These are phyloP conservation scores for Aspergillus taichungensis DNA, from an alignment of 495 filamentous ascomycete species.

Conservation along the genomic window DNA sequence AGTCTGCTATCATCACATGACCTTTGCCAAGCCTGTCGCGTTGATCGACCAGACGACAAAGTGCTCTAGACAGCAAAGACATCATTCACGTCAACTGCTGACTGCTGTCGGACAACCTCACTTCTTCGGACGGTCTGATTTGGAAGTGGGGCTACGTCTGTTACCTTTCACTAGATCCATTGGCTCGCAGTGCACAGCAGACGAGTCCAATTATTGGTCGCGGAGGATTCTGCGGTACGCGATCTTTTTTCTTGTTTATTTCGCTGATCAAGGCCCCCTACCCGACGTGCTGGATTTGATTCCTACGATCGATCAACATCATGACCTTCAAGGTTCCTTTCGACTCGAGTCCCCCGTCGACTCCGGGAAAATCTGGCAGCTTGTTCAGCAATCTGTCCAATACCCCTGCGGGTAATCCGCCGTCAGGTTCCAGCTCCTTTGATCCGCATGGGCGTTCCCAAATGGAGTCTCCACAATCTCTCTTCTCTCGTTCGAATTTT, in stretches of 20 bases:
- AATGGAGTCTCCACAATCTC: slow-evolving; percentile 24
- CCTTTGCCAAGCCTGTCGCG: no score
- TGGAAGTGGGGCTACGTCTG: no score
- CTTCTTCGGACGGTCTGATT: no score
- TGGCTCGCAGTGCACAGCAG: no score
- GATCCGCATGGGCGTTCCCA: slow-evolving; percentile 56
- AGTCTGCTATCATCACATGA: no score
- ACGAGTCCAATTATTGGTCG: no score
- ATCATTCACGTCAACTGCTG: no score
- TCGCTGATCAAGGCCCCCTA: not conserved
- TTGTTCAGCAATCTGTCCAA: slow-evolving; percentile 54
- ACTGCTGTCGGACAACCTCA: no score
- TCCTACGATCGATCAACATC: slow-evolving; percentile 3
- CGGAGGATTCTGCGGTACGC: no score
- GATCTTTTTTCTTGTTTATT: slow-evolving; percentile 2
- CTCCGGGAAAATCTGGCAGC: slow-evolving; percentile 34
- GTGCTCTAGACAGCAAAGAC: no score
- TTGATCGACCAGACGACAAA: no score
- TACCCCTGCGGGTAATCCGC: slow-evolving; percentile 69
- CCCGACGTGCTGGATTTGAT: not conserved
- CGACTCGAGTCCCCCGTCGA: slow-evolving; percentile 31
- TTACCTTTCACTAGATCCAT: no score
- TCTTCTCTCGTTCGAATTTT: slow-evolving; percentile 35
- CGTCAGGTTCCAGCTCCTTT: slow-evolving; percentile 58
- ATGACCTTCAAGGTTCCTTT: slow-evolving; percentile 35